Evolutionary conservation across 257 asterid genomes (phyloP), one percentile per base, ranked within the genome.

Genomic region (Lantana camara): DNA sequence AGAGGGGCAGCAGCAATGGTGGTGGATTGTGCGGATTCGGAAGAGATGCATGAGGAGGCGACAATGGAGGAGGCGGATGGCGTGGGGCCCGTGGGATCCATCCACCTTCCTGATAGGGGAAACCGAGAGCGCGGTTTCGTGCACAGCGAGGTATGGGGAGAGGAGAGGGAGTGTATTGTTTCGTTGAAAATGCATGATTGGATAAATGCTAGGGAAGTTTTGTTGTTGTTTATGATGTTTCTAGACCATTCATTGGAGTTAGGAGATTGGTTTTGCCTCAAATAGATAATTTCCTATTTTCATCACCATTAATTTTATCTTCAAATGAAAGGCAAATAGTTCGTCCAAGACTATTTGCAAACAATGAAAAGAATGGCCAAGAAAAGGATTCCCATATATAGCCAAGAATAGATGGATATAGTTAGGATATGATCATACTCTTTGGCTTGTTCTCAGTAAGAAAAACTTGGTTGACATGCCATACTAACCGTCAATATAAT

Each of bases 41-140:
- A 10, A 56, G 63, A 8, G 53, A 79, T 63, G 66, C 44, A 3
- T 10, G 73, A 63, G 27, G 87, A 69, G 63, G 63, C 12, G 52
- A 79, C 66, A 60, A 47, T 3, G 13, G 73, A 63, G 27, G 87
- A 70, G 68, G 88, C 2, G 17, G 89, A 80, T 52, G 69, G 85
- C 63, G 81, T 21, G 3, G 89, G 75, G 22, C 84, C 71, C 12
- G 42, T 47, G 12, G 86, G 42, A 45, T 81, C 90, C 95, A 84
- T 84, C 70, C 57, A 67, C 67, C 76, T 19, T 70, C 34, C 57
- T 22, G 38, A 47, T n/a, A 29, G 44, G 69, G 23, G 16, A 46
- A 63, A 54, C 40, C 32, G 40, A 72, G 48, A 51, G 24, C 50
- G 29, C 30, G 67, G 40, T 56, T 35, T 44, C 58, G 57, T 44